A percentile compares a stretch with the other conserved stretches of the same genome.
Evolutionary conservation across 78 protist species (phyloP).

Genomic region (Dictyostelium capitatum): DNA sequence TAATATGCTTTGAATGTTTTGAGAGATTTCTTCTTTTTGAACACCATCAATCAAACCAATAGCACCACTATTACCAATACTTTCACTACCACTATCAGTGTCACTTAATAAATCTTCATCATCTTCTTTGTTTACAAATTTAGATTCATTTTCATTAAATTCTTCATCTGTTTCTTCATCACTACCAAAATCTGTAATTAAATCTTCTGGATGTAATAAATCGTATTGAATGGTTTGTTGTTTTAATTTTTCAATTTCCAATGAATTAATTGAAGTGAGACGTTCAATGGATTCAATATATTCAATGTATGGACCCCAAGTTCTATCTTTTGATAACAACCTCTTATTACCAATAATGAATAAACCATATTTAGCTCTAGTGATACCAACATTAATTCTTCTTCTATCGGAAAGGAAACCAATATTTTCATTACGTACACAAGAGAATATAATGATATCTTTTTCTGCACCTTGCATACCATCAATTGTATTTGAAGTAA

Average conservation of each 20-base stretch:
- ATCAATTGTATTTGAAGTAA: conserved; percentile 86
- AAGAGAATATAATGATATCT: conserved; percentile 89
- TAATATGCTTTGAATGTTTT: neutral
- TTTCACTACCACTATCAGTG: neutral
- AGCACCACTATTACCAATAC: neutral
- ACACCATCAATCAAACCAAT: neutral
- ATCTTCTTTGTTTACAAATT: neutral
- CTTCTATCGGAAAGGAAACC: conserved; percentile 93
- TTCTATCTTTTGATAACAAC: neutral
- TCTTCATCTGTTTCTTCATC: neutral
- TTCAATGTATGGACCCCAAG: conserved; percentile 27
- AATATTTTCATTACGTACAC: conserved; percentile 82
- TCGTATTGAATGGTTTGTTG: conserved; percentile 5
- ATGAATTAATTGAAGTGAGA: conserved; percentile 10
- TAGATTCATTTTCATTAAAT: neutral
- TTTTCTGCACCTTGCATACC: conserved; percentile 94
- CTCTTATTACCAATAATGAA: conserved; percentile 78
- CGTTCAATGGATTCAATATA: neutral
- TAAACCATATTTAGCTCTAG: conserved; percentile 87
- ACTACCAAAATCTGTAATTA: neutral
- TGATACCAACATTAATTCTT: conserved; percentile 93
- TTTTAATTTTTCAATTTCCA: neutral
- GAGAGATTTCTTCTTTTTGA: neutral
- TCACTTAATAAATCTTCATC: conserved; percentile 5
- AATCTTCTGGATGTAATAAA: conserved; percentile 20